Conservation (phyloP, 441 rosid species). For the Croton setiger region DNA sequence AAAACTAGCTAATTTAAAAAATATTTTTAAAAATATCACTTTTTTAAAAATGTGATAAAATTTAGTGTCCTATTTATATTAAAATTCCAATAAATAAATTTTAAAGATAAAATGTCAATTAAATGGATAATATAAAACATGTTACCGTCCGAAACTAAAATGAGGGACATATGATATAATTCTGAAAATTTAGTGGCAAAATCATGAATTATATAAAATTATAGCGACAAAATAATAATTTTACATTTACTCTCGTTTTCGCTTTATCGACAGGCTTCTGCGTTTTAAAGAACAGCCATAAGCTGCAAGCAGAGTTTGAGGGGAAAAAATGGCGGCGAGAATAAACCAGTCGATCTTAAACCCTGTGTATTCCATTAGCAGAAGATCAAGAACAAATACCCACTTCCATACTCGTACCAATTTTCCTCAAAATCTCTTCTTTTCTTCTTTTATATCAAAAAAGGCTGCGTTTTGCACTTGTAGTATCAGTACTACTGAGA, state of each 20-base stretch:
- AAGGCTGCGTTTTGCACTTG: constrained; percentile 50
- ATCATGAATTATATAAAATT: no score
- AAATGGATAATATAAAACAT: no score
- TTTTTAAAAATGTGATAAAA: no score
- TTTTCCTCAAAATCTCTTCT: constrained; percentile 34
- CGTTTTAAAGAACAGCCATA: neutral
- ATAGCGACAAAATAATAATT: no score
- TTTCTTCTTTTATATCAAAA: constrained; percentile 30
- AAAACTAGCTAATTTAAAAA: no score
- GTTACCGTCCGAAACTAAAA: no score
- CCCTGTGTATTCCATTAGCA: constrained; percentile 36
- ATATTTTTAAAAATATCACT: no score
- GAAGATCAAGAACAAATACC: constrained; percentile 28
- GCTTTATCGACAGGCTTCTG: neutral
- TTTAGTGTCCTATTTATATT: no score
- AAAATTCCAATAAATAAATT: no score
- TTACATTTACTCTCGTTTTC: neutral
- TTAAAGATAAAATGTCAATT: no score
- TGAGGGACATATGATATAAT: no score
- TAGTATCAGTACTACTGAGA: constrained; percentile 22
- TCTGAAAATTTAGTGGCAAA: no score
- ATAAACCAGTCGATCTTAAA: constrained; percentile 51
- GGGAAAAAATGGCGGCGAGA: constrained; percentile 56
- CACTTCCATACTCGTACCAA: constrained; percentile 35
- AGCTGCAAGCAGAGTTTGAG: neutral